phyloP scores from a whole-genome alignment of 805 yeast species.

The Candida maesae region DNA sequence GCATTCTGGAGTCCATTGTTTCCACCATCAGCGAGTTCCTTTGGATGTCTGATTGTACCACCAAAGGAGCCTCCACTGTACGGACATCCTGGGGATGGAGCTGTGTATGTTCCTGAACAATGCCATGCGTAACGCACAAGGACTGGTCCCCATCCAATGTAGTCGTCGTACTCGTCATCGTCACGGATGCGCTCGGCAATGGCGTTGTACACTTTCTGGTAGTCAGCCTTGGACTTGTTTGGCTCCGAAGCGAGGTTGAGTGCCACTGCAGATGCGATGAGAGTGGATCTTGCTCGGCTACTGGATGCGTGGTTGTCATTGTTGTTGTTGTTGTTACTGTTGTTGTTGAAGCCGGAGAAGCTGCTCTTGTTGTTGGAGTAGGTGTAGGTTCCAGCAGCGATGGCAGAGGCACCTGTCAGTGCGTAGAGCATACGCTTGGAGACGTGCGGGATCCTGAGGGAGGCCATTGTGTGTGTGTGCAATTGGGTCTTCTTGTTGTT shows the following conservation, averaged over 20 bases:
- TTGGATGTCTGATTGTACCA: constrained; percentile 59
- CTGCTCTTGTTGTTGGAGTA: constrained; percentile 14
- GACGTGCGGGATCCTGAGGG: constrained; percentile 8
- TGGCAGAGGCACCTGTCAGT: constrained; percentile 31
- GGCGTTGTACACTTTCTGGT: constrained; percentile 65
- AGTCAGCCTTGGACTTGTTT: constrained; percentile 43
- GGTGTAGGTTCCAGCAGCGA: constrained; percentile 29
- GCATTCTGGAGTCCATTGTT: constrained; percentile 49
- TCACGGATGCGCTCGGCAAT: constrained; percentile 62
- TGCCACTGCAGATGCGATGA: constrained; percentile 33
- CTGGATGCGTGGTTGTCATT: no score
- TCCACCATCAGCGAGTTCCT: constrained; percentile 51
- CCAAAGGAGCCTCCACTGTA: constrained; percentile 64
- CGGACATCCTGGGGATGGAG: constrained; percentile 37
- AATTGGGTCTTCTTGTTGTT: neutral
- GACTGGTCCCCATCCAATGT: constrained; percentile 71
- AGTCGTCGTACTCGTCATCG: constrained; percentile 56
- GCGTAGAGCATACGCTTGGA: constrained; percentile 16
- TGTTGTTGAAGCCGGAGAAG: constrained; percentile 18
- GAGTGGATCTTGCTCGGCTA: no score
- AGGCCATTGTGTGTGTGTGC: constrained; percentile 1
- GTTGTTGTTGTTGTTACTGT: constrained; percentile 15
- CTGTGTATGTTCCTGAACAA: constrained; percentile 76
- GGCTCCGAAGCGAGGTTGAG: constrained; percentile 19
- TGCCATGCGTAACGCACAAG: constrained; percentile 85